Percentiles rank a stretch among this genome's conserved stretches.
Evolutionary conservation across 305 asterid genomes (phyloP).

Genomic region (Fraxinus latifolia): DNA sequence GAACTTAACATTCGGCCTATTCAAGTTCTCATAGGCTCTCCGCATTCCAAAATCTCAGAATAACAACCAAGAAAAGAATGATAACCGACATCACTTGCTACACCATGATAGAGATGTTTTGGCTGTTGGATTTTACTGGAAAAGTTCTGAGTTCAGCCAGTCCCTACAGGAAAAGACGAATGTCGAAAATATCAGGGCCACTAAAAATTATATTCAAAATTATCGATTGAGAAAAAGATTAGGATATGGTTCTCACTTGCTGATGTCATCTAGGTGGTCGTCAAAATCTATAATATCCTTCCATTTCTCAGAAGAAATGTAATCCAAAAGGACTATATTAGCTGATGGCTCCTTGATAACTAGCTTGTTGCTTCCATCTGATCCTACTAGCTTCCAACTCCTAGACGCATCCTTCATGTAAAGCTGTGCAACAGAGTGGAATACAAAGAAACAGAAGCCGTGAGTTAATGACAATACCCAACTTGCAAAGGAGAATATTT

Average conservation of each 20-base stretch:
- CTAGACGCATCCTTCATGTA: slow-evolving; percentile 75
- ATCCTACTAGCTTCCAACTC: slow-evolving; percentile 70
- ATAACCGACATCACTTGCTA: no score
- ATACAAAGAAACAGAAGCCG: neutral
- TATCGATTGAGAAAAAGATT: neutral
- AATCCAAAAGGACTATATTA: slow-evolving; percentile 66
- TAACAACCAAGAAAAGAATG: no score
- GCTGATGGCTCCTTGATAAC: slow-evolving; percentile 75
- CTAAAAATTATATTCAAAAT: neutral
- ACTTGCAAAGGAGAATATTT: neutral
- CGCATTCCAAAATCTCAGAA: no score
- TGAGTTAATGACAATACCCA: neutral
- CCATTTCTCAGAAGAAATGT: slow-evolving; percentile 76
- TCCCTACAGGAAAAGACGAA: slow-evolving; percentile 31
- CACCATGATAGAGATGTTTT: neutral
- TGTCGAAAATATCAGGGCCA: neutral
- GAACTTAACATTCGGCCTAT: neutral
- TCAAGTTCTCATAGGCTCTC: no score
- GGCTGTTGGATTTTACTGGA: slow-evolving; percentile 25
- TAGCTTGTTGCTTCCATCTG: slow-evolving; percentile 56
- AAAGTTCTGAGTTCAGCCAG: slow-evolving; percentile 38
- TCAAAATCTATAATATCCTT: slow-evolving; percentile 71
- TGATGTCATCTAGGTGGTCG: slow-evolving; percentile 88
- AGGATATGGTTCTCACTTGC: slow-evolving; percentile 54
- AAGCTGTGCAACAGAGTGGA: slow-evolving; percentile 44